Base-by-base conservation (phyloP, 163 green algal species). In the Scenedesmus sp. region DNA sequence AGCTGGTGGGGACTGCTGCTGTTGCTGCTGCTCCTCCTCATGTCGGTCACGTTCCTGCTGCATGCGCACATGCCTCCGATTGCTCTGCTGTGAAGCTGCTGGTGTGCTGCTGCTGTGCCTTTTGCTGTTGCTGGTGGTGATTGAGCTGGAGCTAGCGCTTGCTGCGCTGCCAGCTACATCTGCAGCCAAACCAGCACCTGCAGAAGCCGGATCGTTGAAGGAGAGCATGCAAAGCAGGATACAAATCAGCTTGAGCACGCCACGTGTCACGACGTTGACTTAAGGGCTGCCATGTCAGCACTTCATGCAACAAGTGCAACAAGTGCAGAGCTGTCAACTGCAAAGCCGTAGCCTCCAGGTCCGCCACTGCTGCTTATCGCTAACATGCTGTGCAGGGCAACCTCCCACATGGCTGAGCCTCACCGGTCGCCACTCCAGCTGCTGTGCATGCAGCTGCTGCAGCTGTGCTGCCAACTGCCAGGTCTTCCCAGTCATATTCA, bases 401-500 rank as follows among this genome's bases (percentile, higher is more conserved):
- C 65, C 30, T 40, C 5, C 9, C 5, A 40, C 18, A 24, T 40
- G 18, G 65, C 65, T 40, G 18, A 76, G 30, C 30, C 26, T 15
- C 7, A 76, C 65, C 65, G 37, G 65, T 30, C 2, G 30, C 30
- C 2, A 76, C 65, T 16, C 65, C 65, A 76, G 65, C 30, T 40
- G 65, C 65, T 82, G 30, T 82, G 73, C 73, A n/a, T 12, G 35
- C 73, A 37, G 81, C 81, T 88, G 56, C 82, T 88, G 53, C 42
- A 79, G 16, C 61, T 49, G 51, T 26, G 26, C 26, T 30, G 73
- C 59, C 84, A 33, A 26, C 10, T 89, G 84, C 37, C 24, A 43
- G 33, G 22, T 40, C 35, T 6, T 79, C 84, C 37, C 30, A 49
- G 7, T 89, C 84, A 40, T 89, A 89, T 61, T 89, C 84, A 40